Percentiles rank a stretch among this genome's conserved stretches.
Evolutionary conservation across 306 rosid species (phyloP).

Genomic region (Dalbergia oliveri): DNA sequence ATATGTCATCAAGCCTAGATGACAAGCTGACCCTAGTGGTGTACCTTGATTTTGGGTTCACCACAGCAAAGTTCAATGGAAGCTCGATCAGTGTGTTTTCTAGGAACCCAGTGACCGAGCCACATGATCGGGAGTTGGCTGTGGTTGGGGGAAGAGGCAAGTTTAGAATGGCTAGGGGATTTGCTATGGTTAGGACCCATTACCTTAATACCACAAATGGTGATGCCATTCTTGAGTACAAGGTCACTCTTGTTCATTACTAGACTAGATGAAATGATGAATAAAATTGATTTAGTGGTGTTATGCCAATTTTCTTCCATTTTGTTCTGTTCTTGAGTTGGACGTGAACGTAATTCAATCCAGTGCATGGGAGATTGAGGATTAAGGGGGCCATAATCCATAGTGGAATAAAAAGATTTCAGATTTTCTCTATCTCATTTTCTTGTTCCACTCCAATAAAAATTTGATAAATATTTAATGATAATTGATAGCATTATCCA

Average conservation of each 20-base stretch:
- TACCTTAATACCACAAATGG: conserved; percentile 39
- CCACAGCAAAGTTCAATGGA: conserved; percentile 45
- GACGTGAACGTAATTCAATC: no score
- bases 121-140: conserved; percentile 45
- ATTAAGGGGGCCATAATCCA: neutral
- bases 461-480: no score
- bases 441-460: no score
- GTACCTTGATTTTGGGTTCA: conserved; percentile 53
- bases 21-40: conserved; percentile 28
- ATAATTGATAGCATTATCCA: no score
- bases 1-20: conserved; percentile 43
- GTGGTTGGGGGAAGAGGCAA: conserved; percentile 61
- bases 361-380: no score
- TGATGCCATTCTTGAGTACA: conserved; percentile 54
- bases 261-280: neutral
- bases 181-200: conserved; percentile 20
- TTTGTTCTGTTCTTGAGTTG: no score
- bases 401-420: neutral
- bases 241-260: conserved; percentile 52
- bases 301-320: no score
- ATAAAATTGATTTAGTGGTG: neutral
- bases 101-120: conserved; percentile 56
- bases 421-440: no score
- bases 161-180: conserved; percentile 55
- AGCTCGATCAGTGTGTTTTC: conserved; percentile 58